Percentiles rank a stretch among this genome's conserved stretches.
phyloP scores from a whole-genome alignment of 495 filamentous ascomycete species.

The Aspergillus saccharolyticus region DNA sequence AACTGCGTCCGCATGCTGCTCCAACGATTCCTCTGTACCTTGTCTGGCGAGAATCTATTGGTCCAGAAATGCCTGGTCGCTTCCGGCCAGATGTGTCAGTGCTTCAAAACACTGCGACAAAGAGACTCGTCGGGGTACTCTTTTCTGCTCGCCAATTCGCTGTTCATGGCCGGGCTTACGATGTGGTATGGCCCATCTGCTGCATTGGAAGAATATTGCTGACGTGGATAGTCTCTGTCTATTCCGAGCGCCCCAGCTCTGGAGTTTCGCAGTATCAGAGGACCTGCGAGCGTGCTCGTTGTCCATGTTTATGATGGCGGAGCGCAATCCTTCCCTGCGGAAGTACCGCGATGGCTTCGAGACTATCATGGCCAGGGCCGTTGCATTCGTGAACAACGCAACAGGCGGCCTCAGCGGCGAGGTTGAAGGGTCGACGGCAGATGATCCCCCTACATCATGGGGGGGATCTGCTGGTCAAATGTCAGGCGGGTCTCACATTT shows the following conservation, averaged over 20 bases:
- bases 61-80: conserved; percentile 28
- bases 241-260: conserved; percentile 27
- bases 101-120: conserved; percentile 37
- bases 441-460: too few relatives aligned
- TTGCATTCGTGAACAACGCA: conserved; percentile 26
- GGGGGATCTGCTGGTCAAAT: too few relatives aligned
- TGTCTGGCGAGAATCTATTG: conserved; percentile 26
- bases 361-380: conserved; percentile 33
- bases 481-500: neutral
- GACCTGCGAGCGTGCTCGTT: conserved; percentile 40
- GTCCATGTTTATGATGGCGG: conserved; percentile 40
- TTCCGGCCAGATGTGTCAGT: conserved; percentile 39
- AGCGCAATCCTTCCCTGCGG: conserved; percentile 33
- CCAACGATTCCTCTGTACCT: conserved; percentile 36
- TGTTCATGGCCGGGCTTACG: conserved; percentile 40
- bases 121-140: conserved; percentile 35
- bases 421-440: too few relatives aligned
- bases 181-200: conserved; percentile 23
- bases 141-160: conserved; percentile 36
- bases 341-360: conserved; percentile 43
- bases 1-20: conserved; percentile 34
- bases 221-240: conserved; percentile 21
- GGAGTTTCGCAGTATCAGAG: conserved; percentile 35
- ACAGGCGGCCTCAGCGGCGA: too few relatives aligned
- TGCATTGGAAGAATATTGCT: conserved; percentile 15